Evolutionary conservation across 192 early-diverging fungal species (phyloP), one percentile per base, ranked within the genome.

Genomic region (Umbelopsis ramanniana): DNA sequence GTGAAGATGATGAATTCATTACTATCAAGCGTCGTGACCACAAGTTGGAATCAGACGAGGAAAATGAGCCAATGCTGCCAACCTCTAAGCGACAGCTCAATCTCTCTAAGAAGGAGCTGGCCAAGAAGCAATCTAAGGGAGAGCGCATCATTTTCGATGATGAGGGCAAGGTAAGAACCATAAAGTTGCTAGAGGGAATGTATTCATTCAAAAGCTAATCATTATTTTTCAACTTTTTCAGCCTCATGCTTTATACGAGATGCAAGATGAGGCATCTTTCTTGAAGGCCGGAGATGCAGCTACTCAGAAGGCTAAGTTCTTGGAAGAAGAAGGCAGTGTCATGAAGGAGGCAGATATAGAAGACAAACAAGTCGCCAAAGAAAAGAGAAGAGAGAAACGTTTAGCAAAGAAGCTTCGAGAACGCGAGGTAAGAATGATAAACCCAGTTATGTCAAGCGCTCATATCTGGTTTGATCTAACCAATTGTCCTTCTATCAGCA

Each of bases 71-170:
- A 50, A 74, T 48, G 35, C 50, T 40, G 15, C 73, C 68, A 5
- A 79, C 77, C 26, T 88, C 82, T 7, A 82, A 79, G 76, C 54
- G 85, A 78, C 77, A 81, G 73, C 75, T 85, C 74, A 80, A 80
- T 70, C 81, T 84, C 82, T 53, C 78, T 67, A 83, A 88, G 73
- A 83, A 94, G 50, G 95, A 96, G 78, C 80, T 84, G 35, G 74
- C 90, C 78, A 93, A 96, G 80, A 88, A 88, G 69, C 79, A 84
- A 54, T 86, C 90, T 38, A 88, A 84, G 54, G 86, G 89, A 74
- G 81, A 91, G 46, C 93, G 92, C 74, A 68, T 97, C 10, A 74
- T 95, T 52, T 99, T 97, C 82, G 95, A 98, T 83, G 97, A 99
- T 70, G 95, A 97, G 6, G 97, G 97, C 66, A 89, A 91, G 24